Base-by-base conservation (phyloP, 2,329 filamentous ascomycete species). In the Biscogniauxia marginata region DNA sequence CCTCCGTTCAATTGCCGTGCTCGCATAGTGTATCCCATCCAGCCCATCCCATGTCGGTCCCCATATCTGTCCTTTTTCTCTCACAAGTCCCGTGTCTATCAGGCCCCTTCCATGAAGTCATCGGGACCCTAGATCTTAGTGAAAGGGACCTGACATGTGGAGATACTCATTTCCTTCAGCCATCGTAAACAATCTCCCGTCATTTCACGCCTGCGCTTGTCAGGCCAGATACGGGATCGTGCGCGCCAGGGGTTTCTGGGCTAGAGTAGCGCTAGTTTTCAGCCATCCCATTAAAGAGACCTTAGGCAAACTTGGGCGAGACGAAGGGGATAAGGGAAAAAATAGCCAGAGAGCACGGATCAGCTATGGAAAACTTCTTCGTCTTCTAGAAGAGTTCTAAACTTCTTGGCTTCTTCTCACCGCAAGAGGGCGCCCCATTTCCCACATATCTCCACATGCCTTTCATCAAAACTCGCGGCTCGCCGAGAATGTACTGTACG, bases 371-470 rank as follows among this genome's bases (percentile, higher is more conserved):
- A 20, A 46, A 24, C 21, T 39, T 44, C 23, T 48, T 7, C 7
- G 46, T 23, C 54, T 62, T 62, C 59, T 57, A 62, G 59, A 62
- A 62, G 53, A 48, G 19, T 62, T 62, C 59, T 47, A 60, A n/a
- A 24, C 18, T 46, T 53, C 49, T 57, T 56, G 50, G 59, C 53
- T 50, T 51, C 24, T 9, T 54, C 45, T 54, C 20, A 43, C 21
- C 49, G 34, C 46, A 24, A 30, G 19, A 43, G 48, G 47, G 45
- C 18, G 44, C 44, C 44, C 44, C 44, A 18, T 46, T 46, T 18
- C 16, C 44, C 18, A 34, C 30, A 7, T 7, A 46, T 46, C 44
- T 46, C 44, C 44, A 46, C 30, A 39, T 16, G 30, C 30, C n/a
- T 39, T 16, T 39, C 3, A 39, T 16, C 13, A 39, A 16, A 39